phyloP scores from a whole-genome alignment of 345 rosid species.

The Euphorbia pulcherrima region DNA sequence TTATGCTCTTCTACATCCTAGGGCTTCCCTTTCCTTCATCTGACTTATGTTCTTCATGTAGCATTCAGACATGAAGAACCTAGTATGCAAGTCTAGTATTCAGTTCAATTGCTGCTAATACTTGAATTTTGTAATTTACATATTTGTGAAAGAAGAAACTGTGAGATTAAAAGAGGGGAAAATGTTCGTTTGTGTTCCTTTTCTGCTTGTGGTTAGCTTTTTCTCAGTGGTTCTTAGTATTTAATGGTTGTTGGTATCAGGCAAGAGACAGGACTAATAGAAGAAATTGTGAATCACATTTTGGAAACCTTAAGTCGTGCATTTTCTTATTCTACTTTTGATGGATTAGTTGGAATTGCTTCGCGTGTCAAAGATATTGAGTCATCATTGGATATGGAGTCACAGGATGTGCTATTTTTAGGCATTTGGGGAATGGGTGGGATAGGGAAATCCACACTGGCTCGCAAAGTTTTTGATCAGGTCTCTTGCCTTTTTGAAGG shows the following conservation, averaged over 20 bases:
- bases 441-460: conserved; percentile 8
- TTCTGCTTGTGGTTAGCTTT: neutral
- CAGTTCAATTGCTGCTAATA: neutral
- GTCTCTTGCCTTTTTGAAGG: neutral
- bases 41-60: no score
- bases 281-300: conserved; percentile 3
- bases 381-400: neutral
- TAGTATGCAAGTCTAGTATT: neutral
- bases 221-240: neutral
- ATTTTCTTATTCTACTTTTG: neutral
- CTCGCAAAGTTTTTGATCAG: neutral
- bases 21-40: no score
- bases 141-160: no score
- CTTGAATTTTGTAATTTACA: neutral
- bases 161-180: no score
- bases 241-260: neutral
- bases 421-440: conserved; percentile 14
- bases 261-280: neutral
- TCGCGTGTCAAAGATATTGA: neutral
- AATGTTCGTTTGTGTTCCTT: neutral
- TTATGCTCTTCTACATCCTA: neutral
- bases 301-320: neutral
- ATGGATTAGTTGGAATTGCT: conserved; percentile 5
- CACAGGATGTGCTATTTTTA: neutral
- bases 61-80: no score